Conservation (phyloP, 129 eudicot species). For the Kitagawia praeruptora region DNA sequence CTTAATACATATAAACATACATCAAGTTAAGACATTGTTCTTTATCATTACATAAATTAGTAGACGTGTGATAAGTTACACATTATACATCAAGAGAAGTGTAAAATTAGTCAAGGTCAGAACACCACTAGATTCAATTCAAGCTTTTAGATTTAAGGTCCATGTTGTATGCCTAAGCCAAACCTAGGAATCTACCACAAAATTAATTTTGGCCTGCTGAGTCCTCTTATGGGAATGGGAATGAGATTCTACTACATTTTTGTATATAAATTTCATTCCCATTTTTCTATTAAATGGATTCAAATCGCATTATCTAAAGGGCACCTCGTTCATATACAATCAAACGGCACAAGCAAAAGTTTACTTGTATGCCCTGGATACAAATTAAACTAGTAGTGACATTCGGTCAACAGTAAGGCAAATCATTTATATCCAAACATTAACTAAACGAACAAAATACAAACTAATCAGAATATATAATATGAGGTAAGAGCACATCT, state of each 20-base stretch:
- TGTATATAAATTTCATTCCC: neutral
- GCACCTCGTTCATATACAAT: neutral
- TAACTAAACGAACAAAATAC: too few relatives aligned
- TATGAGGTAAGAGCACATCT: too few relatives aligned
- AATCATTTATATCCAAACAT: too few relatives aligned
- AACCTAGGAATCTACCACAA: neutral
- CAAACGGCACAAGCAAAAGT: neutral
- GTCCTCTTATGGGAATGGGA: neutral
- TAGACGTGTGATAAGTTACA: neutral
- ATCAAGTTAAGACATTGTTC: neutral
- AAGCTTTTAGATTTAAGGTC: neutral
- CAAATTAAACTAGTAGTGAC: neutral
- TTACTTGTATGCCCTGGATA: neutral
- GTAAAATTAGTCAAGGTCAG: neutral
- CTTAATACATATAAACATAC: neutral
- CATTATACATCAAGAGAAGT: neutral
- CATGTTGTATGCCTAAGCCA: neutral
- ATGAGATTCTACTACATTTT: too few relatives aligned
- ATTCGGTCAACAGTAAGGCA: neutral
- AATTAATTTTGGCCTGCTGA: neutral
- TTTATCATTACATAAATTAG: neutral
- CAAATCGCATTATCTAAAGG: too few relatives aligned
- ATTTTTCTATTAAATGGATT: too few relatives aligned
- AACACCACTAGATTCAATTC: neutral
- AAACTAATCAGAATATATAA: too few relatives aligned